These are phyloP conservation scores for Fistulinella prunicolor DNA, from an alignment of 768 basidiomycete genomes.

Conservation along the genomic window DNA sequence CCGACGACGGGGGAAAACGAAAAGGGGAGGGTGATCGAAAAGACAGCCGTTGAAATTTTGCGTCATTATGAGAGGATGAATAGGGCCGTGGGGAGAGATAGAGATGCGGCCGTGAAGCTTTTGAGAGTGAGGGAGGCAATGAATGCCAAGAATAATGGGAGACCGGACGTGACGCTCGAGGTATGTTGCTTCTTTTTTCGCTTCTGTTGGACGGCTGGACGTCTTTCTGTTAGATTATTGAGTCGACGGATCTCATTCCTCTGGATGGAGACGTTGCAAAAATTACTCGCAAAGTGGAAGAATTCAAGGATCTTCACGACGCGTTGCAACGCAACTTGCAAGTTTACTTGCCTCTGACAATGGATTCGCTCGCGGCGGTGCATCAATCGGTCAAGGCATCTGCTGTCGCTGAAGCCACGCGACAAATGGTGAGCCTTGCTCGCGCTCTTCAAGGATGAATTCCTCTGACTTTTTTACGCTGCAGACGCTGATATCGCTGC, in stretches of 20 bases:
- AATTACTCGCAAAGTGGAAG: conserved; percentile 83
- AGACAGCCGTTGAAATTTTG: conserved; percentile 75
- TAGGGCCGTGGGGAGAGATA: conserved; percentile 63
- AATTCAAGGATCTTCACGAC: conserved; percentile 85
- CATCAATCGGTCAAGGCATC: conserved; percentile 76
- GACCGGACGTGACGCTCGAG: conserved; percentile 77
- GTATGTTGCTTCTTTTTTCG: conserved; percentile 42
- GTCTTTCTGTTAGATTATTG: conserved; percentile 60
- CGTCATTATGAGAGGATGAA: conserved; percentile 78
- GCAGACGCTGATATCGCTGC: conserved; percentile 58
- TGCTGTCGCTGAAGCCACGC: conserved; percentile 65
- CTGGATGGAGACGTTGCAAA: conserved; percentile 80
- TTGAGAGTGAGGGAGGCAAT: conserved; percentile 81
- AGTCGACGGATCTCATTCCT: conserved; percentile 84
- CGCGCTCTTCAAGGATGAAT: conserved; percentile 9
- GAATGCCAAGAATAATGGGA: conserved; percentile 66
- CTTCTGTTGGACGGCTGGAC: neutral
- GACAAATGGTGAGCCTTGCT: conserved; percentile 61
- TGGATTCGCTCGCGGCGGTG: conserved; percentile 85
- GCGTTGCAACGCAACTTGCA: conserved; percentile 88
- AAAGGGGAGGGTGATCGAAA: conserved; percentile 65
- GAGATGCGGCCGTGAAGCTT: conserved; percentile 71
- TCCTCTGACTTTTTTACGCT: conserved; percentile 25
- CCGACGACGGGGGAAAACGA: conserved; percentile 50
- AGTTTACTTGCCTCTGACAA: conserved; percentile 81